phyloP scores from a whole-genome alignment of 2,329 filamentous ascomycete species.

The Ophiosphaerella herpotricha region DNA sequence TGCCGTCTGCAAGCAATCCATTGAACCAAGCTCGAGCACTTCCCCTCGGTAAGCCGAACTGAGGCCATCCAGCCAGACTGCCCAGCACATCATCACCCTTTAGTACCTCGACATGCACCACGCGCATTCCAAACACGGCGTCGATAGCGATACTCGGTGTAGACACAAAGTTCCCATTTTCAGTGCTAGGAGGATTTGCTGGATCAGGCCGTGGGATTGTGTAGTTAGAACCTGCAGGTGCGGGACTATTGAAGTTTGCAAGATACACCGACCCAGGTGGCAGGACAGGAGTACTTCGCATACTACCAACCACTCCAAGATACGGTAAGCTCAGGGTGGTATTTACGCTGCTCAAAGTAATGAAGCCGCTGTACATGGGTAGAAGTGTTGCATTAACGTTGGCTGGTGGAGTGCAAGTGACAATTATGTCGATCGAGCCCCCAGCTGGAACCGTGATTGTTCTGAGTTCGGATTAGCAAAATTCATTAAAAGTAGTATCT shows the following conservation, averaged over 20 bases:
- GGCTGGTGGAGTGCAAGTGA: conserved; percentile 24
- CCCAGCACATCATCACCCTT: conserved; percentile 5
- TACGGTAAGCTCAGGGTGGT: conserved; percentile 20
- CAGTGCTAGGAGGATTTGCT: conserved; percentile 4
- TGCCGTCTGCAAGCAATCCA: conserved; percentile 19
- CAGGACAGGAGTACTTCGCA: conserved; percentile 13
- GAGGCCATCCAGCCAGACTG: conserved; percentile 9
- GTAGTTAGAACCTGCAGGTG: conserved; percentile 11
- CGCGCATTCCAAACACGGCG: conserved; percentile 5
- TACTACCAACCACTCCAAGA: conserved; percentile 23
- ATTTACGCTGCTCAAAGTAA: conserved; percentile 10
- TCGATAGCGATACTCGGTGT: conserved; percentile 7
- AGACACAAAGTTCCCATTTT: conserved; percentile 3
- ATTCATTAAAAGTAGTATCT: not conserved
- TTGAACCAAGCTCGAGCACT: conserved; percentile 11
- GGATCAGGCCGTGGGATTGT: conserved; percentile 16
- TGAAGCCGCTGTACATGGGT: conserved; percentile 29
- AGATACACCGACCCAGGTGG: conserved; percentile 10
- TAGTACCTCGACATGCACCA: conserved; percentile 13
- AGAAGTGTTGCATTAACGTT: conserved; percentile 21
- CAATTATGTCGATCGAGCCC: conserved; percentile 14
- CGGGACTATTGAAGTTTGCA: conserved; percentile 8
- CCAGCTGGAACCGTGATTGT: conserved; percentile 26
- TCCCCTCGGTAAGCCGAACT: conserved; percentile 6
- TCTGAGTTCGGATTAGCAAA: conserved; percentile 8